Evolutionary conservation across 352 stramenopile species (phyloP).

Genomic region (Pythium dissimile): DNA sequence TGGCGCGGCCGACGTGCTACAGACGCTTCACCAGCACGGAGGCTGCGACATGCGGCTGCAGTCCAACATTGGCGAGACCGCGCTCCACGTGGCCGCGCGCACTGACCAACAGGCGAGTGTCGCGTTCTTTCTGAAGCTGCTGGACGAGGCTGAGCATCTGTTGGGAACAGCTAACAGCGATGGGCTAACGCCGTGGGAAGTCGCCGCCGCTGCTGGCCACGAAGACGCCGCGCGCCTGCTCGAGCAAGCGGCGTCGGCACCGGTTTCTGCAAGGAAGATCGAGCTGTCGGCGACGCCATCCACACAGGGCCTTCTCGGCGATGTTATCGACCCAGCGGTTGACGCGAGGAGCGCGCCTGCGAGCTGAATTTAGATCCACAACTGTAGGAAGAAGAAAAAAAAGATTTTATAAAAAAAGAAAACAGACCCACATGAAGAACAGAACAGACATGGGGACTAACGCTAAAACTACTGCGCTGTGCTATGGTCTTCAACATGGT

Average conservation of each 20-base stretch:
- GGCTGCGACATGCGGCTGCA: not conserved
- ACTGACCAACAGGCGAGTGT: not conserved
- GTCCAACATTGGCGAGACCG: slow-evolving; percentile 14
- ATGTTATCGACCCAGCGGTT: not conserved
- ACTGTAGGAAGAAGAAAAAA: no score
- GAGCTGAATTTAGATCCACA: no score
- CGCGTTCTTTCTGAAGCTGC: not conserved
- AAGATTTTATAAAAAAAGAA: no score
- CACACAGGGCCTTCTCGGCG: no score
- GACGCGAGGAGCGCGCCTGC: not conserved
- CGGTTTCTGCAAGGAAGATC: no score
- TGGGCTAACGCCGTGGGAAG: not conserved
- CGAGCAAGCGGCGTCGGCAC: no score
- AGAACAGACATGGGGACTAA: no score
- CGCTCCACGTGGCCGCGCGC: slow-evolving; percentile 12
- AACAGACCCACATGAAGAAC: no score
- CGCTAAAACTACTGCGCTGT: no score
- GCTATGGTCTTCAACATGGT: no score
- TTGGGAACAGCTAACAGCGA: no score
- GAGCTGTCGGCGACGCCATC: not conserved
- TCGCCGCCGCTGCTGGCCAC: not conserved
- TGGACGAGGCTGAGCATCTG: no score
- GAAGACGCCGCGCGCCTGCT: not conserved
- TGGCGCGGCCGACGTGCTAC: slow-evolving; percentile 17
- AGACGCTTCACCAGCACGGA: slow-evolving; percentile 1